Conservation (phyloP, 192 early-diverging fungal genomes). For the Linnemannia elongata region DNA sequence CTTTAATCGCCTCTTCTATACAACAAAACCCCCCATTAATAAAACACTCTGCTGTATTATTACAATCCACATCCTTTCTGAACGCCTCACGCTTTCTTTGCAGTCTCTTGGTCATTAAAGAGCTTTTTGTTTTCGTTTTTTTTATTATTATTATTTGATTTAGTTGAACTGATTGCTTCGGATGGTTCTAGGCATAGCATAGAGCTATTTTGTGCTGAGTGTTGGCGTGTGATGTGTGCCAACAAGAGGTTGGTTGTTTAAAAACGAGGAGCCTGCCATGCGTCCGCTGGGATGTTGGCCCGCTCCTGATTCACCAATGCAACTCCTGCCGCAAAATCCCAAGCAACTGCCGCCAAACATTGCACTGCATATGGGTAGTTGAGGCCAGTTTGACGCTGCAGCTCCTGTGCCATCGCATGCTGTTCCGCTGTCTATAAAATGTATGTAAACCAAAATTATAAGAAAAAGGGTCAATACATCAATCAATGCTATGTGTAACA, state of each 20-base stretch:
- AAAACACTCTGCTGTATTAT: slow-evolving; percentile 5
- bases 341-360: slow-evolving; percentile 37
- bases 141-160: too few species aligned
- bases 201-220: too few species aligned
- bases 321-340: slow-evolving; percentile 38
- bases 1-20: neutral
- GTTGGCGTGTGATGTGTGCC: too few species aligned
- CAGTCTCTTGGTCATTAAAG: too few species aligned
- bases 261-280: slow-evolving; percentile 14
- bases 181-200: too few species aligned
- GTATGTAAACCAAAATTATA: neutral
- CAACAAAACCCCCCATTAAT: neutral
- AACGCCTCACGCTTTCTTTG: too few species aligned
- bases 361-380: slow-evolving; percentile 46
- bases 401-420: slow-evolving; percentile 41
- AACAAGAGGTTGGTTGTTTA: neutral
- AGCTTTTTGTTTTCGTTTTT: too few species aligned
- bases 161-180: too few species aligned
- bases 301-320: slow-evolving; percentile 28
- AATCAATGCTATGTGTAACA: neutral
- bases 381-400: slow-evolving; percentile 38
- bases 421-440: slow-evolving; percentile 41
- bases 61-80: neutral
- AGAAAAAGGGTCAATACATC: neutral
- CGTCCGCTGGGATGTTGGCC: slow-evolving; percentile 16